Conservation (phyloP, 1,139 yeast species). For the Nakaseomyces nivariensis region DNA sequence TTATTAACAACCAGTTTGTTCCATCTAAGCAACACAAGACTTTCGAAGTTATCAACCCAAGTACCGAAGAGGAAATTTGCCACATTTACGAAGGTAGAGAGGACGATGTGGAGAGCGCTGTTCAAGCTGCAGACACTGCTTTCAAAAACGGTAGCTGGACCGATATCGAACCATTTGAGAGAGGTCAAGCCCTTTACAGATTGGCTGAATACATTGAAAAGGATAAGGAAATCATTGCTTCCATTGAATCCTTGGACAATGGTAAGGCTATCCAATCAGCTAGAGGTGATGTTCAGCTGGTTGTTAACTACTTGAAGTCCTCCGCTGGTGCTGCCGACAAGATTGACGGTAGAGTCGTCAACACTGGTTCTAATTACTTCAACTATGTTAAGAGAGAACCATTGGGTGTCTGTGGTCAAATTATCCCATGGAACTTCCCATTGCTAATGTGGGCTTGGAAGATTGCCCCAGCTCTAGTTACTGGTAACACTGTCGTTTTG, state of each 20-base stretch:
- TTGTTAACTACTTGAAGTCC: conserved; percentile 46
- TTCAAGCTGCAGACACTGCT: conserved; percentile 34
- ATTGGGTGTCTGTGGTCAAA: conserved; percentile 55
- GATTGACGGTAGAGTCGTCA: conserved; percentile 50
- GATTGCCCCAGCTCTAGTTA: conserved; percentile 50
- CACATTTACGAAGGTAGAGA: conserved; percentile 36
- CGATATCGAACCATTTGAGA: conserved; percentile 33
- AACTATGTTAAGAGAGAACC: conserved; percentile 44
- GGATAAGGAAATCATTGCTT: conserved; percentile 42
- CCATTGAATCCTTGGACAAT: conserved; percentile 67
- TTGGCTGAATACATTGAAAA: conserved; percentile 49
- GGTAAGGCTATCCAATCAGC: conserved; percentile 53
- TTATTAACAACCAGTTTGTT: conserved; percentile 37
- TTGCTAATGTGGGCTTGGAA: conserved; percentile 55
- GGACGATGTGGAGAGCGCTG: conserved; percentile 38
- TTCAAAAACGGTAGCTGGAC: conserved; percentile 34
- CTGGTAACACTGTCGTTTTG: conserved; percentile 51
- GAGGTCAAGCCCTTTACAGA: conserved; percentile 44
- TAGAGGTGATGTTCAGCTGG: conserved; percentile 45
- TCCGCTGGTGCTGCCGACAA: conserved; percentile 71
- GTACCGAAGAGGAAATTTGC: conserved; percentile 37
- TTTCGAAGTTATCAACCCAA: conserved; percentile 36
- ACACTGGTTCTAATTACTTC: conserved; percentile 43
- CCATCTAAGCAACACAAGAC: conserved; percentile 33
- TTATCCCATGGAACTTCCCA: conserved; percentile 61